Percentiles rank a stretch among this genome's conserved stretches.
Conservation (phyloP, 768 basidiomycete genomes). For the Agrocybe pediades region DNA sequence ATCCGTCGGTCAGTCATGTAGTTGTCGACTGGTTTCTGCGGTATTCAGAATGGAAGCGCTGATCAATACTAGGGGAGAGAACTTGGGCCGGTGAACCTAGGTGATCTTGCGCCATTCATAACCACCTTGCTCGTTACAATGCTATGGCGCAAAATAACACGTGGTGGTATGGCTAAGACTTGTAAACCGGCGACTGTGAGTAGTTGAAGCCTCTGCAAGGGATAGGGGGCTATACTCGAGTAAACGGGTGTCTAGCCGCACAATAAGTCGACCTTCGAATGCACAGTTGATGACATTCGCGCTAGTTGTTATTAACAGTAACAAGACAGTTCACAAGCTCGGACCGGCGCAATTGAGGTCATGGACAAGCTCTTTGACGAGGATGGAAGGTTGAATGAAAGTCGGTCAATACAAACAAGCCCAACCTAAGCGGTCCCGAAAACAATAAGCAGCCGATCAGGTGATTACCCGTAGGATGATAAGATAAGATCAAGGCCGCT, state of each 20-base stretch:
- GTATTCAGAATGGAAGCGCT: constrained; percentile 4
- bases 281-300: not conserved
- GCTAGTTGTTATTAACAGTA: not conserved
- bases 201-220: not conserved
- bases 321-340: not conserved
- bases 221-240: too few relatives aligned
- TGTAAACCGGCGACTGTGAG: not conserved
- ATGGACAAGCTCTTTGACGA: constrained; percentile 12
- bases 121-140: not conserved
- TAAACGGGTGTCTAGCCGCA: too few relatives aligned
- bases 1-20: not conserved
- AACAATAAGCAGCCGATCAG: constrained; percentile 25
- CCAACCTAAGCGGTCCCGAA: constrained; percentile 2
- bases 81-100: too few relatives aligned
- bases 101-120: not conserved
- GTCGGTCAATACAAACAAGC: constrained; percentile 4
- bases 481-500: constrained; percentile 21
- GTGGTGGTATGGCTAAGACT: not conserved
- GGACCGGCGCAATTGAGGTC: constrained; percentile 9
- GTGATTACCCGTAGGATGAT: constrained; percentile 16
- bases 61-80: not conserved
- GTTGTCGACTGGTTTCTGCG: too few relatives aligned
- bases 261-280: not conserved
- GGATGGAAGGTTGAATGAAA: constrained; percentile 23
- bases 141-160: not conserved